A percentile compares a stretch with the other conserved stretches of the same genome.
phyloP scores from a whole-genome alignment of 208 protist species.

The Leishmania turanica region DNA sequence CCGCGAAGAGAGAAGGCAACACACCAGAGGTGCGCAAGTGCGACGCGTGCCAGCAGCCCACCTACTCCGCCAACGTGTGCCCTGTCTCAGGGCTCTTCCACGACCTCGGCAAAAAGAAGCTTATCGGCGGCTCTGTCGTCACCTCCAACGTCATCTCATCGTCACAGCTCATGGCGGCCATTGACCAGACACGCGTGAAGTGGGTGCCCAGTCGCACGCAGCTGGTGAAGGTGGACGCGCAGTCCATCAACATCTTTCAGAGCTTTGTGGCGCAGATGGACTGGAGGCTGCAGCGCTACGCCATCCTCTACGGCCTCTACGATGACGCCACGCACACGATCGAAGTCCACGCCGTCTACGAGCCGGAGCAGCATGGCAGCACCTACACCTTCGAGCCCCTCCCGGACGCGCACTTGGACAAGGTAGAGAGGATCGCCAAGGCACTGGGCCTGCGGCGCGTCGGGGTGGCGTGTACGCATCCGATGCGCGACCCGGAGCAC shows the following conservation, averaged over 20 bases:
- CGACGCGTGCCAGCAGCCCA: conserved; percentile 52
- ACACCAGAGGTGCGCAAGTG: conserved; percentile 59
- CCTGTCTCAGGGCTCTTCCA: conserved; percentile 77
- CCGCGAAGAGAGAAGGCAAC: conserved; percentile 22
- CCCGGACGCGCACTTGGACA: conserved; percentile 39
- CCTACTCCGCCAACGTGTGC: conserved; percentile 64
- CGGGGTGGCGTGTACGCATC: conserved; percentile 83
- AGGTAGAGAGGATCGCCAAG: conserved; percentile 64
- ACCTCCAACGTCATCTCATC: conserved; percentile 54
- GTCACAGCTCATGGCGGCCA: conserved; percentile 72
- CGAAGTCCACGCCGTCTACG: conserved; percentile 88
- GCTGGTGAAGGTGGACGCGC: conserved; percentile 73
- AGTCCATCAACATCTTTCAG: conserved; percentile 85
- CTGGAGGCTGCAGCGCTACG: conserved; percentile 85
- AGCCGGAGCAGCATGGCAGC: conserved; percentile 83
- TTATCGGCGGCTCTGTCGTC: conserved; percentile 73
- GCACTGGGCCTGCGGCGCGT: conserved; percentile 77
- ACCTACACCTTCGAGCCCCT: conserved; percentile 49
- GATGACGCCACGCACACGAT: conserved; percentile 39
- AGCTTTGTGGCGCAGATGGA: conserved; percentile 74
- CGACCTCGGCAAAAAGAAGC: conserved; percentile 50
- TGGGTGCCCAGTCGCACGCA: conserved; percentile 78
- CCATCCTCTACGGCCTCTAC: conserved; percentile 84
- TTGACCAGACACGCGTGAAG: conserved; percentile 70
- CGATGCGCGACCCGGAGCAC: conserved; percentile 45